Percentiles rank a stretch among this genome's conserved stretches.
Evolutionary conservation across 2,329 filamentous ascomycete genomes (phyloP).

Genomic region (Ophiostoma australiae): DNA sequence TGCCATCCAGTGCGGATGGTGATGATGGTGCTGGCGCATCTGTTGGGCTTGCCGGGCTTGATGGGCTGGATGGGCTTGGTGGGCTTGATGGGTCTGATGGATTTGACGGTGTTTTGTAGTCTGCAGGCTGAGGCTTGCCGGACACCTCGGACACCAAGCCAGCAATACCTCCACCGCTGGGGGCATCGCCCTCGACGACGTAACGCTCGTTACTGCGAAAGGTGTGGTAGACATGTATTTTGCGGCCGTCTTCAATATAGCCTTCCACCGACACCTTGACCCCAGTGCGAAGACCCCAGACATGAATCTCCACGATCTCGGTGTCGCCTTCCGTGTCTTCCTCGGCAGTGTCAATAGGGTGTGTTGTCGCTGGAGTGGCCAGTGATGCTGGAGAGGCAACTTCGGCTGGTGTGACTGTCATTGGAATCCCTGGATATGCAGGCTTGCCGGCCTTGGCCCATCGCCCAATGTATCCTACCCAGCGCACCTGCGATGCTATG

Average conservation of each 20-base stretch:
- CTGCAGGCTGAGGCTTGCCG: neutral
- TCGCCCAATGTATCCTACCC: constrained; percentile 80
- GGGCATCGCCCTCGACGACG: constrained; percentile 56
- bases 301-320: constrained; percentile 82
- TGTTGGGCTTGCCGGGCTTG: neutral
- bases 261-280: constrained; percentile 85
- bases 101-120: neutral
- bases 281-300: constrained; percentile 81
- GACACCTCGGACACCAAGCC: constrained; percentile 54
- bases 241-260: constrained; percentile 81
- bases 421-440: constrained; percentile 45
- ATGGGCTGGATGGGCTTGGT: neutral
- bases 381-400: neutral
- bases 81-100: neutral
- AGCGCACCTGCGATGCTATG: constrained; percentile 87
- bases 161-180: constrained; percentile 45
- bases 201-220: constrained; percentile 70
- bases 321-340: constrained; percentile 62
- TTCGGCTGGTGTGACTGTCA: neutral
- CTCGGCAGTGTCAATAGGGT: neutral
- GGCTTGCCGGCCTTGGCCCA: constrained; percentile 61
- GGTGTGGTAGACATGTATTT: constrained; percentile 76
- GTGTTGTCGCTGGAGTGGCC: neutral
- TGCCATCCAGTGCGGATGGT: neutral
- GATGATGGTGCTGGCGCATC: neutral